phyloP scores from a whole-genome alignment of 2,329 filamentous ascomycete genomes.

The Verticillium longisporum region DNA sequence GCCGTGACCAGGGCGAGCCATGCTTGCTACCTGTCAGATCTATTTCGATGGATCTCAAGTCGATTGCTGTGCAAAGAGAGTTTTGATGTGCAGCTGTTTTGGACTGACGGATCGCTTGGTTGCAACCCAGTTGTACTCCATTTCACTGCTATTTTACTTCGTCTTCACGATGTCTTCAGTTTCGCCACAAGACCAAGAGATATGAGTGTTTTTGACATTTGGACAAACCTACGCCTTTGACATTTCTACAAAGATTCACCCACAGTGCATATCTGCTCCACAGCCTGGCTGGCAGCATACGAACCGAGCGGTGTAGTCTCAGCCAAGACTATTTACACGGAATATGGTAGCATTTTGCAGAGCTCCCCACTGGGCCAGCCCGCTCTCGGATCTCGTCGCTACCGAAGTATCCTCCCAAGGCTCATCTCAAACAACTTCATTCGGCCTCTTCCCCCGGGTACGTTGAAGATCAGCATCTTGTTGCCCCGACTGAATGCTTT shows the following conservation, averaged over 20 bases:
- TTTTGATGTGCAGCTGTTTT: neutral
- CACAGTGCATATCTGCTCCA: neutral
- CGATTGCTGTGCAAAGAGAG: neutral
- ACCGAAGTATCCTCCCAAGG: neutral
- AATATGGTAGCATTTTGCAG: neutral
- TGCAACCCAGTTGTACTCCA: neutral
- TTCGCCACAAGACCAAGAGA: neutral
- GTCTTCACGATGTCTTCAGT: neutral
- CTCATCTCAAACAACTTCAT: neutral
- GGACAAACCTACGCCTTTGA: no score
- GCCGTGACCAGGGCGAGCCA: neutral
- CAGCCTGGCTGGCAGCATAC: neutral
- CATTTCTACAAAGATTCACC: no score
- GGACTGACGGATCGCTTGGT: neutral
- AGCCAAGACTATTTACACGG: neutral
- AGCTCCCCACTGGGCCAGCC: neutral
- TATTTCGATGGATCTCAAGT: neutral
- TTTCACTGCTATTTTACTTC: neutral
- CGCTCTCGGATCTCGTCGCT: neutral
- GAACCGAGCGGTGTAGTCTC: neutral
- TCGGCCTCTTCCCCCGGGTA: neutral
- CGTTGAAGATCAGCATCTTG: neutral
- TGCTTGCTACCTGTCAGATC: neutral
- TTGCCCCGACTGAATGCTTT: neutral
- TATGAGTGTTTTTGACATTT: no score